These are phyloP conservation scores for Mucor velutinosus DNA, from an alignment of 371 early-diverging fungal species.

Conservation along the genomic window DNA sequence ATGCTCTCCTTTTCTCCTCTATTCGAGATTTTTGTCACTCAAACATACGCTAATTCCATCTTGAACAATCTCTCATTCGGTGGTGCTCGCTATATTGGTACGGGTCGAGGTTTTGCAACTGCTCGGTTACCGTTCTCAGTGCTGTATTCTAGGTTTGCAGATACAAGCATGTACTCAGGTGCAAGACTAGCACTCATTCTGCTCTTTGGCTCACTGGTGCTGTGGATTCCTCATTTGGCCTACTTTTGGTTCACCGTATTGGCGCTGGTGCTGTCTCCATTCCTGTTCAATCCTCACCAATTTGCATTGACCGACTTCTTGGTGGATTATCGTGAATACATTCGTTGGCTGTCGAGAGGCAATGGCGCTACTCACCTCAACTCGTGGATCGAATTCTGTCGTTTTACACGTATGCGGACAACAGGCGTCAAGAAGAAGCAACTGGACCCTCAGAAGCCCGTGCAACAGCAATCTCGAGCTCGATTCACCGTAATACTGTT, in stretches of 20 bases:
- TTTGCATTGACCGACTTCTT: conserved; percentile 74
- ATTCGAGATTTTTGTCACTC: conserved; percentile 89
- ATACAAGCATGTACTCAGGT: conserved; percentile 79
- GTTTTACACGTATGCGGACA: conserved; percentile 67
- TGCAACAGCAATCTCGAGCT: conserved; percentile 64
- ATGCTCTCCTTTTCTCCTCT: conserved; percentile 81
- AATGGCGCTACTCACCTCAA: conserved; percentile 66
- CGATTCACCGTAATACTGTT: conserved; percentile 64
- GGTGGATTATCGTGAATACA: conserved; percentile 77
- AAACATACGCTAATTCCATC: conserved; percentile 81
- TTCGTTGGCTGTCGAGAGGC: conserved; percentile 81
- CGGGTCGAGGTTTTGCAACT: conserved; percentile 90
- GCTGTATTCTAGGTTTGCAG: conserved; percentile 81
- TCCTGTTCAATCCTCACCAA: conserved; percentile 84
- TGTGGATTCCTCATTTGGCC: conserved; percentile 72
- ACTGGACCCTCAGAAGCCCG: conserved; percentile 51
- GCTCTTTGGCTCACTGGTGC: conserved; percentile 68
- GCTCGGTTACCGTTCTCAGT: conserved; percentile 73
- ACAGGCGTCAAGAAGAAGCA: conserved; percentile 79
- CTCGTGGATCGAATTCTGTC: conserved; percentile 80
- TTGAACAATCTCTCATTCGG: conserved; percentile 81
- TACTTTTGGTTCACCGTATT: conserved; percentile 86
- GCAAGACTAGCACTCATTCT: conserved; percentile 67
- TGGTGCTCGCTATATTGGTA: conserved; percentile 83
- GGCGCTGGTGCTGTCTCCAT: conserved; percentile 75